Conservation (phyloP, 306 rosid species). For the Mucuna pruriens region DNA sequence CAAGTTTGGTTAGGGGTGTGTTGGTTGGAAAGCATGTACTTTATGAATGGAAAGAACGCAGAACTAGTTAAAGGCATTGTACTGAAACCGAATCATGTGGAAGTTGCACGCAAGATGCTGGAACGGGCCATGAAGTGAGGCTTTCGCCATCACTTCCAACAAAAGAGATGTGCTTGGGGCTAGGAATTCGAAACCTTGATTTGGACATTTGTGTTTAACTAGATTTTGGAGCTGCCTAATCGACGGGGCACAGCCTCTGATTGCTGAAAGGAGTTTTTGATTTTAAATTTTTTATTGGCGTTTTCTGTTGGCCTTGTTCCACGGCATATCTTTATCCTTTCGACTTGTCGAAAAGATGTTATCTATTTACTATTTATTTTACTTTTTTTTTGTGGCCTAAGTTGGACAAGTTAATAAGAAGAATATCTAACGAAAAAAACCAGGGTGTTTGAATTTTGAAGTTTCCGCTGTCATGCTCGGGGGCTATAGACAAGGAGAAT, state of each 20-base stretch:
- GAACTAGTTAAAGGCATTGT: conserved; percentile 25
- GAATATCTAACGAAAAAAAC: not conserved
- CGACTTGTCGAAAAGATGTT: conserved; percentile 2
- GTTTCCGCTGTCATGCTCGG: not conserved
- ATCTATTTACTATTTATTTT: not conserved
- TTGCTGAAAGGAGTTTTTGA: not conserved
- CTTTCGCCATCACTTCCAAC: conserved; percentile 38
- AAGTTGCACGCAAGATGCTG: conserved; percentile 26
- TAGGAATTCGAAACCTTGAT: conserved; percentile 27
- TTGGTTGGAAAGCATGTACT: conserved; percentile 52
- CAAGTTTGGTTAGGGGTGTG: conserved; percentile 22
- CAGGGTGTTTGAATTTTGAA: conserved; percentile 20
- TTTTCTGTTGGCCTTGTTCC: not conserved
- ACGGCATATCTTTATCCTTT: conserved; percentile 18
- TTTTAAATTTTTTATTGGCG: conserved; percentile 8
- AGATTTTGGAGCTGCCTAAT: conserved; percentile 35
- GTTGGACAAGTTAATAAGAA: conserved; percentile 10
- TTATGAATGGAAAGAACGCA: conserved; percentile 31
- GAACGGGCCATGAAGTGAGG: conserved; percentile 1
- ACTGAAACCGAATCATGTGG: conserved; percentile 31
- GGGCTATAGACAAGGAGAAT: not conserved
- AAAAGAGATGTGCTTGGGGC: conserved; percentile 9
- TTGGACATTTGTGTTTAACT: conserved; percentile 31
- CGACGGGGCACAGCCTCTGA: conserved; percentile 27
- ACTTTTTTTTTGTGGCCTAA: not conserved